Evolutionary conservation across 495 filamentous ascomycete genomes (phyloP), one percentile per base, ranked within the genome.

Genomic region (Penicillium roqueforti): DNA sequence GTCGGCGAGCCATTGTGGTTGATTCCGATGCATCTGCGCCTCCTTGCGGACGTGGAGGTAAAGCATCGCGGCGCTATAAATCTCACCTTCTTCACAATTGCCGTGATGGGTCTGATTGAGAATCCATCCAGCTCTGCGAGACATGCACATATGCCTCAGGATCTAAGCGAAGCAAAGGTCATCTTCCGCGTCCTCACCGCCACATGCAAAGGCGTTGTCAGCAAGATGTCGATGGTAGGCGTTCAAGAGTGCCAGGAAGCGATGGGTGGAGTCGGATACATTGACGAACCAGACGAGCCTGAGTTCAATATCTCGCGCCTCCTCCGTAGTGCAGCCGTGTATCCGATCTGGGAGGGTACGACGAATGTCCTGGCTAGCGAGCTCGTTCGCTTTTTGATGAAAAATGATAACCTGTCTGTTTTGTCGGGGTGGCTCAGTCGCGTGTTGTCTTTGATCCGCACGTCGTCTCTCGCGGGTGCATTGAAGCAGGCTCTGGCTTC

Each of bases 291-390:
- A 0, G 66, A 71, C 3, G 69, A 71, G 42, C 61, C 64, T 14
- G 79, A 81, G 31, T 63, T 84, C 50, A 89, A 88, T 45, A 67
- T 89, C 6, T 73, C 83, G 13, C 67, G 85, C 14, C 61, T 89
- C 3, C 81, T 81, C 59, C 74, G 87, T 3, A 85, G 89, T 59
- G 81, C 79, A 6, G 75, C 78, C 13, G 83, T 86, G 4, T 72
- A 83, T 31, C 74, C 78, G 38, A 87, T 88, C 47, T 89, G 86
- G 84, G 86, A 89, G 61, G 86, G 86, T 3, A 89, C 87, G 5
- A 87, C 83, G 13, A 83, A 87, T 54, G 81, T 89, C 7, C 60
- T 89, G 29, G 78, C 77, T 13, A 76, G 74, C 19, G 86, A 89
- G 51, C 70, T 82, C 2, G 70, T 87, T 22, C 65, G 80, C 7